A percentile compares a stretch with the other conserved stretches of the same genome.
Conservation (phyloP, 129 eudicot species). For the Daucus carota region DNA sequence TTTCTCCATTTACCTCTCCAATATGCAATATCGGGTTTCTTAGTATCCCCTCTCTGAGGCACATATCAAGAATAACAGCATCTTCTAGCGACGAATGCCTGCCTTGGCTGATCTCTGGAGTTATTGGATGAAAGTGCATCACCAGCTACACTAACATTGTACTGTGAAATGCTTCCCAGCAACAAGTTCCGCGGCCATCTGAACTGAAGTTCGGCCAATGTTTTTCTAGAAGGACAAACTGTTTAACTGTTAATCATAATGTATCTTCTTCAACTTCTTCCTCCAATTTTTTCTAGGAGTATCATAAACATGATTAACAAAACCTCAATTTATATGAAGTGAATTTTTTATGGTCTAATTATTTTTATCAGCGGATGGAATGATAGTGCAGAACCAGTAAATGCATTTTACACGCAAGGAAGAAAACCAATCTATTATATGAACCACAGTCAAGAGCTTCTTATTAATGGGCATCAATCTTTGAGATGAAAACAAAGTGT, state of each 20-base stretch:
- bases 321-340: not conserved
- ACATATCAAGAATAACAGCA: slow-evolving; percentile 48
- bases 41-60: slow-evolving; percentile 34
- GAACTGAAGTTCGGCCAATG: slow-evolving; percentile 28
- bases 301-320: not conserved
- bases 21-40: no score
- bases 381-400: slow-evolving; percentile 68
- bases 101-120: slow-evolving; percentile 74
- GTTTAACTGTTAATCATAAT: slow-evolving; percentile 49
- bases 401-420: slow-evolving; percentile 48
- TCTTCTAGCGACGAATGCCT: slow-evolving; percentile 66
- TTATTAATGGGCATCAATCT: slow-evolving; percentile 6
- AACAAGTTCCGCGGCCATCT: slow-evolving; percentile 55
- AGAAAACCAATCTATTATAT: slow-evolving; percentile 38
- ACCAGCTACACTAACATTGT: slow-evolving; percentile 57
- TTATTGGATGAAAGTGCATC: slow-evolving; percentile 90
- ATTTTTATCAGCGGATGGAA: slow-evolving; percentile 38
- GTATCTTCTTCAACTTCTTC: slow-evolving; percentile 44
- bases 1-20: no score
- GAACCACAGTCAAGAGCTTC: slow-evolving; percentile 15
- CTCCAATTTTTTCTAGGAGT: no score
- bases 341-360: slow-evolving; percentile 14
- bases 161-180: slow-evolving; percentile 34
- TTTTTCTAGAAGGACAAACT: slow-evolving; percentile 49
- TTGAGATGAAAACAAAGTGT: not conserved